Evolutionary conservation across 768 basidiomycete genomes (phyloP).

Genomic region (Holtermanniella nyarrowii): DNA sequence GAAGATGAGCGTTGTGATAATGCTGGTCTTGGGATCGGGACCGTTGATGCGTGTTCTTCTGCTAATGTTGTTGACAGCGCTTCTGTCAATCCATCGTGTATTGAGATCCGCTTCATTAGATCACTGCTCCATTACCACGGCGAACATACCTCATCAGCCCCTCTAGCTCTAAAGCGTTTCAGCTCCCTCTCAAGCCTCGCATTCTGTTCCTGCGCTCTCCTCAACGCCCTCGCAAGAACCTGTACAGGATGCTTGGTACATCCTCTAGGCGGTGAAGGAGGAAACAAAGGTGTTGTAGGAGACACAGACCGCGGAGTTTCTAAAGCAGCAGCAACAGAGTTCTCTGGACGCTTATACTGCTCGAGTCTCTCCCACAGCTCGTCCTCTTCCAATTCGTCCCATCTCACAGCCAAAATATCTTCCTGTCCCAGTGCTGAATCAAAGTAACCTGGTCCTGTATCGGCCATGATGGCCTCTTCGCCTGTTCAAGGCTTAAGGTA

Average conservation of each 20-base stretch:
- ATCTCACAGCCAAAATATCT: not conserved
- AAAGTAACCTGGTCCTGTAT: not conserved
- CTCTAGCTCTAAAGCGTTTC: not conserved
- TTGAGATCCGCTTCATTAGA: slow-evolving; percentile 8
- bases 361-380: too few relatives aligned
- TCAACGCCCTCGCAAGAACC: slow-evolving; percentile 18
- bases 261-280: slow-evolving; percentile 23
- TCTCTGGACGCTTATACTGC: too few relatives aligned
- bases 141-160: slow-evolving; percentile 11
- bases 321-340: too few relatives aligned
- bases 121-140: not conserved
- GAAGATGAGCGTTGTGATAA: not conserved
- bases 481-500: too few relatives aligned
- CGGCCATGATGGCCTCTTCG: too few relatives aligned
- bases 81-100: slow-evolving; percentile 33
- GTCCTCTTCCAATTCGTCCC: not conserved
- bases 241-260: slow-evolving; percentile 17
- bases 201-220: slow-evolving; percentile 28
- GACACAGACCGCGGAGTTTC: too few relatives aligned
- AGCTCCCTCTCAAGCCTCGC: slow-evolving; percentile 6
- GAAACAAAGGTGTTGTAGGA: slow-evolving; percentile 27
- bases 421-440: not conserved
- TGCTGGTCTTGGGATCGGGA: not conserved
- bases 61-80: slow-evolving; percentile 35
- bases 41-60: not conserved